Conservation (phyloP, 2,329 filamentous ascomycete genomes). For the Penicillium sp. region DNA sequence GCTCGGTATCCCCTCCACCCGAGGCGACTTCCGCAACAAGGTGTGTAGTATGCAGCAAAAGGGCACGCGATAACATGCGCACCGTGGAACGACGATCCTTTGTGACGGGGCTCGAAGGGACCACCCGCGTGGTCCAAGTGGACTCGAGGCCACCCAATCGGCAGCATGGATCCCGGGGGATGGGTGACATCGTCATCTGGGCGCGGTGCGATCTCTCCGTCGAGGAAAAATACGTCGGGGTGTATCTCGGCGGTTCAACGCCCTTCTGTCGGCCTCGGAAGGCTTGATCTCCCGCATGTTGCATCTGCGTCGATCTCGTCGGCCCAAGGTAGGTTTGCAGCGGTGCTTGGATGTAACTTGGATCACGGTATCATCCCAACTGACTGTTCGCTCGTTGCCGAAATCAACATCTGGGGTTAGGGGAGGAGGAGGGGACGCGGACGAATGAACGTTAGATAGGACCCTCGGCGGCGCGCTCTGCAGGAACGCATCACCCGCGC, state of each 20-base stretch:
- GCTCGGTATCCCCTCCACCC: no score
- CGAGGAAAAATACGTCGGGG: slow-evolving; percentile 4
- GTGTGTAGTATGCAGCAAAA: no score
- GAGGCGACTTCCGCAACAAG: no score
- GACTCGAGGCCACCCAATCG: slow-evolving; percentile 6
- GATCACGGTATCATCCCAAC: no score
- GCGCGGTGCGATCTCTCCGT: not conserved
- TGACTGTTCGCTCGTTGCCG: no score
- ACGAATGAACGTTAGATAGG: no score
- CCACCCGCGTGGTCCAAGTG: not conserved
- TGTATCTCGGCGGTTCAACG: slow-evolving; percentile 5
- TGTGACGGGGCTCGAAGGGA: not conserved
- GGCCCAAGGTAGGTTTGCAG: no score
- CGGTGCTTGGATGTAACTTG: not conserved
- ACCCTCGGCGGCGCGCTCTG: slow-evolving; percentile 1
- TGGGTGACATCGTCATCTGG: slow-evolving; percentile 15
- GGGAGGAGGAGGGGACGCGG: no score
- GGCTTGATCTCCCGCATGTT: not conserved
- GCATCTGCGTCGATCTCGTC: not conserved
- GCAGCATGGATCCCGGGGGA: not conserved
- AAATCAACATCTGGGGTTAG: not conserved
- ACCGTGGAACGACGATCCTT: not conserved
- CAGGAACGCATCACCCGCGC: slow-evolving; percentile 17
- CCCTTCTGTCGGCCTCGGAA: not conserved
- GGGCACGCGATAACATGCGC: no score